Percentiles rank a stretch among this genome's conserved stretches.
These are phyloP conservation scores for Trichosporon sp. DNA, from an alignment of 1,284 basidiomycete genomes.

Conservation along the genomic window DNA sequence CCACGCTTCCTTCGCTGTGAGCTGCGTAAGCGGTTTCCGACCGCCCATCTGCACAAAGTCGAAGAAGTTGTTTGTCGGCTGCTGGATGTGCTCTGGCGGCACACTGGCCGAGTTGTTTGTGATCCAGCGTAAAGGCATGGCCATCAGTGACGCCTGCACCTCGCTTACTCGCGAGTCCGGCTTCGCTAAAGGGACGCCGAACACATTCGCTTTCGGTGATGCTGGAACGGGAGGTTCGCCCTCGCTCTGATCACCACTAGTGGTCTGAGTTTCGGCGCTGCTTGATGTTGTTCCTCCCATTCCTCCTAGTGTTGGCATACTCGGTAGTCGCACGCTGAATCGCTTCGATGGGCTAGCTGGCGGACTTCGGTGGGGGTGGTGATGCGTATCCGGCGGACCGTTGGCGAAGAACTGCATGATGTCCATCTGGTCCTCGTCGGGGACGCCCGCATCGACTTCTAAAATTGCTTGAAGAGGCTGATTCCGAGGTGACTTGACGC, in stretches of 20 bases:
- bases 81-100: constrained; percentile 33
- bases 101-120: constrained; percentile 20
- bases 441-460: constrained; percentile 27
- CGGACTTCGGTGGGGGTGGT: neutral
- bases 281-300: neutral
- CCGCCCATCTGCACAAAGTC: constrained; percentile 54
- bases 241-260: constrained; percentile 7
- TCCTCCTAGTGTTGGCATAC: neutral
- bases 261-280: constrained; percentile 12
- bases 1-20: constrained; percentile 48
- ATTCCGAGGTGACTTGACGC: constrained; percentile 25
- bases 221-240: neutral
- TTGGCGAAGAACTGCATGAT: constrained; percentile 46
- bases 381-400: constrained; percentile 32
- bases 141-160: neutral
- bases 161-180: constrained; percentile 16
- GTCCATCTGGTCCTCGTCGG: constrained; percentile 41
- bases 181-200: constrained; percentile 19
- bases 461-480: constrained; percentile 36
- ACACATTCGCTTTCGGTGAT: constrained; percentile 8
- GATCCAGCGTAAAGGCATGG: constrained; percentile 28
- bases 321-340: neutral
- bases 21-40: constrained; percentile 48
- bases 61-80: constrained; percentile 49
- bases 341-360: constrained; percentile 6